A percentile compares a stretch with the other conserved stretches of the same genome.
Conservation (phyloP, 2,329 filamentous ascomycete species). For the Metarhizium album region DNA sequence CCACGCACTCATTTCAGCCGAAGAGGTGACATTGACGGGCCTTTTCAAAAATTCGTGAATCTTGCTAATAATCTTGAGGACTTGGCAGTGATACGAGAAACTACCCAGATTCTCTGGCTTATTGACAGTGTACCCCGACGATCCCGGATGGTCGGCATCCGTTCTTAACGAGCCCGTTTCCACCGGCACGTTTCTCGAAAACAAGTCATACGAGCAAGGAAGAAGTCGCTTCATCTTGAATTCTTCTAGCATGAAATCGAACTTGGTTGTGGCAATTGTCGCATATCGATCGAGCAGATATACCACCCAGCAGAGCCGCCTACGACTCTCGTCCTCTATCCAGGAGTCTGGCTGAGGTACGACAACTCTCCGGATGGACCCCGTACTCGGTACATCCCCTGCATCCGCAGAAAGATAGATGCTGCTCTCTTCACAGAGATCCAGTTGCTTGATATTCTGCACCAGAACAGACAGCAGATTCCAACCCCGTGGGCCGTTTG, state of each 20-base stretch:
- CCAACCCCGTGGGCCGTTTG: constrained; percentile 31
- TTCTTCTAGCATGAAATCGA: constrained; percentile 32
- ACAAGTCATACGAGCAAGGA: constrained; percentile 33
- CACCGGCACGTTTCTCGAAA: constrained; percentile 32
- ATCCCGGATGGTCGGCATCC: constrained; percentile 15
- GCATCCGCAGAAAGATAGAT: constrained; percentile 24
- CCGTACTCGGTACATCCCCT: constrained; percentile 22
- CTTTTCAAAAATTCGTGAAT: constrained; percentile 31
- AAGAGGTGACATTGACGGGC: constrained; percentile 27
- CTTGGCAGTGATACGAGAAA: constrained; percentile 34
- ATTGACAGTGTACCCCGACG: constrained; percentile 20
- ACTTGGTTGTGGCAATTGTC: constrained; percentile 28
- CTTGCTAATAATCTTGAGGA: constrained; percentile 30
- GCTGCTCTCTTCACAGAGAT: constrained; percentile 28
- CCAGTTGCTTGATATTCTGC: constrained; percentile 28
- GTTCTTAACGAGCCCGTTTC: constrained; percentile 25
- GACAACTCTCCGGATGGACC: constrained; percentile 23
- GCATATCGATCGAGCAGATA: constrained; percentile 34
- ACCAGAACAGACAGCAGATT: constrained; percentile 28
- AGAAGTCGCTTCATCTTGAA: constrained; percentile 27
- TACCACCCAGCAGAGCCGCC: constrained; percentile 33
- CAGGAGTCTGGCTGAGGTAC: constrained; percentile 28
- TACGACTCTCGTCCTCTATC: constrained; percentile 33
- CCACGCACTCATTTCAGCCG: constrained; percentile 28
- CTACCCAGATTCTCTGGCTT: constrained; percentile 32